These are phyloP conservation scores for Irpex rosettiformis DNA, from an alignment of 1,284 basidiomycete genomes.

Conservation along the genomic window DNA sequence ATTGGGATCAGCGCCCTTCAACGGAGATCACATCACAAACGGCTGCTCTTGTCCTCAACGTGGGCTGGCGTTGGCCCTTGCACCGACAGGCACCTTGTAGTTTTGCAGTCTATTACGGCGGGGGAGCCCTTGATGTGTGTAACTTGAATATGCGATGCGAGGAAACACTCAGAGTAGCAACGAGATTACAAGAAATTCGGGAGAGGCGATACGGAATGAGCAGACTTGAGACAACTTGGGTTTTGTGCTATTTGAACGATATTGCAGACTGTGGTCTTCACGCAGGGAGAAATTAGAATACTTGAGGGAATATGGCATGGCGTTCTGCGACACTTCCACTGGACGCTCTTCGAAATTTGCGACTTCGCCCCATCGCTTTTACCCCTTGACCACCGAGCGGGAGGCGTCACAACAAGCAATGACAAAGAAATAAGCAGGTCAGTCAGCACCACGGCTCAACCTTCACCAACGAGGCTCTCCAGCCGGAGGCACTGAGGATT, in stretches of 20 bases:
- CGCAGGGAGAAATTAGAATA: conserved; percentile 16
- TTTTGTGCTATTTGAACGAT: conserved; percentile 27
- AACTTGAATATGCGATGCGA: conserved; percentile 11
- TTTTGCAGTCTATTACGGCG: conserved; percentile 13
- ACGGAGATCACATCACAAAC: neutral
- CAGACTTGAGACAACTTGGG: conserved; percentile 39
- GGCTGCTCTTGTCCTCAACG: conserved; percentile 7
- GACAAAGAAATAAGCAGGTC: conserved; percentile 1
- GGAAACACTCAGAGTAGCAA: conserved; percentile 18
- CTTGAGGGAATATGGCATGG: conserved; percentile 17
- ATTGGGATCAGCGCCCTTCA: neutral
- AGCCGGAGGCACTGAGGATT: conserved; percentile 23
- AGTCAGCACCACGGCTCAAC: conserved; percentile 13
- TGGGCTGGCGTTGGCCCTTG: neutral
- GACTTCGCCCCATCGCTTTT: conserved; percentile 20
- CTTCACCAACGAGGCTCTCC: conserved; percentile 30
- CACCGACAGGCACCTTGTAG: conserved; percentile 10
- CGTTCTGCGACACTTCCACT: conserved; percentile 20
- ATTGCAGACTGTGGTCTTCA: conserved; percentile 18
- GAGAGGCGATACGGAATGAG: conserved; percentile 24
- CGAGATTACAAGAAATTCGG: conserved; percentile 18
- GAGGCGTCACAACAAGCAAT: conserved; percentile 1
- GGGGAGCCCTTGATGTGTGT: conserved; percentile 10
- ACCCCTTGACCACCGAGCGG: conserved; percentile 21
- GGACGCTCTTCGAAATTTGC: conserved; percentile 26